Evolutionary conservation across 305 asterid genomes (phyloP), one percentile per base, ranked within the genome.

Genomic region (Caryopteris hybrid): DNA sequence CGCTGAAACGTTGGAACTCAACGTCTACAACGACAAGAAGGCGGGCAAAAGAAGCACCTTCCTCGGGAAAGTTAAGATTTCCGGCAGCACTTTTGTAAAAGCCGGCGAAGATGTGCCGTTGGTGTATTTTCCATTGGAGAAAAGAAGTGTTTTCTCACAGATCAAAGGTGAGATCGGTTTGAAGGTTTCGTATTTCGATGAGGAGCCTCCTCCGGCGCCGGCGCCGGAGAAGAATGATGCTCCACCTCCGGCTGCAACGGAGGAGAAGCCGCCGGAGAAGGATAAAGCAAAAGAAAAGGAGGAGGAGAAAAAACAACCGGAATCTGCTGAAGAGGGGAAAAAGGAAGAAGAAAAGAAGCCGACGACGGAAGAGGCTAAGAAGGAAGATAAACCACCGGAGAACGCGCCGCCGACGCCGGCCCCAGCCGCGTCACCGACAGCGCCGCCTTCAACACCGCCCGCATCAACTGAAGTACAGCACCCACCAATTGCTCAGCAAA

Each of bases 91-190:
- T 59, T 89, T 92, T 60, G 83, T 77, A 0, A 79, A 81, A 71
- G 60, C 77, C 18, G 92, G 86, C 6, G 83, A 77, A 2, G 95
- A 91, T 36, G 83, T 77, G 75, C 66, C 87, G 8, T 67, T 87
- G 90, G 84, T 92, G 33, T 89, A 89, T 27, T 91, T 74, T 74
- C 96, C 98, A 0, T 73, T 92, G 81, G 98, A 89, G 83, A 92
- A 92, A 56, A 72, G 98, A 11, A 92, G 98, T 43, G 96, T 92
- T 25, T 92, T 92, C 61, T 89, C 96, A 3, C 96, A 89, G 83
- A 87, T 92, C 72, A 92, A 89, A 66, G 98, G 98, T 0, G 98
- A 92, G 78, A 82, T 92, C 10, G 95, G 96, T 17, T 71, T 92
- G 57, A 92, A 86, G 65, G 70, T 86, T 51, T 87, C 83, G 70